Conservation (phyloP, 1,284 basidiomycete species). For the Microbotryum silenes-acaulis region DNA sequence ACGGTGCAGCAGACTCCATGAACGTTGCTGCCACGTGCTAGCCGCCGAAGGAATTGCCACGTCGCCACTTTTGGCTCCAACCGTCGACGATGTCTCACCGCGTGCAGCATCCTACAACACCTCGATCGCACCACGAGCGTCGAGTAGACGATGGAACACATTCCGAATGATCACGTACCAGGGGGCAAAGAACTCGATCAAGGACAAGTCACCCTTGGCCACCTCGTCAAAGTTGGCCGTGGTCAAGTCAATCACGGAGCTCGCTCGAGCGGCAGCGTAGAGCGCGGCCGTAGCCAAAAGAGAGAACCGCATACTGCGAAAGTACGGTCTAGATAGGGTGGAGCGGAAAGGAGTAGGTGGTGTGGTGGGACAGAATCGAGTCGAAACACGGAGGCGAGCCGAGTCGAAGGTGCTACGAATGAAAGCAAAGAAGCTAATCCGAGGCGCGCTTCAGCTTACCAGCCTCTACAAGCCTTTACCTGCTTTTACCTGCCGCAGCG, state of each 20-base stretch:
- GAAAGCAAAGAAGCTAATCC: too few relatives aligned
- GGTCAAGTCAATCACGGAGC: conserved; percentile 34
- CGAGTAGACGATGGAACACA: neutral
- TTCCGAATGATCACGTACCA: conserved; percentile 50
- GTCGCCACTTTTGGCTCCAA: neutral
- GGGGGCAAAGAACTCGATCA: conserved; percentile 94
- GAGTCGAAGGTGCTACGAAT: too few relatives aligned
- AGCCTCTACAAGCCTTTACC: too few relatives aligned
- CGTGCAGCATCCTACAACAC: neutral
- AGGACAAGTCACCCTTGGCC: conserved; percentile 67
- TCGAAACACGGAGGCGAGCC: too few relatives aligned
- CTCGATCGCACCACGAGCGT: neutral
- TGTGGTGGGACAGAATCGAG: too few relatives aligned
- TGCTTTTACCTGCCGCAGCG: too few relatives aligned
- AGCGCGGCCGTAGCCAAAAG: conserved; percentile 13
- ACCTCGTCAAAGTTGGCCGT: conserved; percentile 57
- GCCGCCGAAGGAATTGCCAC: neutral
- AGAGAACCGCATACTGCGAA: conserved; percentile 9
- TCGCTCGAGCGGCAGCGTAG: conserved; percentile 13
- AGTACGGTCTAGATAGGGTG: neutral
- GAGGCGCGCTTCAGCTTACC: too few relatives aligned
- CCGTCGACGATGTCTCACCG: neutral
- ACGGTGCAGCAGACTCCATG: neutral
- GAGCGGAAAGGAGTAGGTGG: too few relatives aligned
- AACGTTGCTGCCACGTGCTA: conserved; percentile 3